These are phyloP conservation scores for Zoysia japonica DNA, from an alignment of 176 grass and related monocot genomes.

Conservation along the genomic window DNA sequence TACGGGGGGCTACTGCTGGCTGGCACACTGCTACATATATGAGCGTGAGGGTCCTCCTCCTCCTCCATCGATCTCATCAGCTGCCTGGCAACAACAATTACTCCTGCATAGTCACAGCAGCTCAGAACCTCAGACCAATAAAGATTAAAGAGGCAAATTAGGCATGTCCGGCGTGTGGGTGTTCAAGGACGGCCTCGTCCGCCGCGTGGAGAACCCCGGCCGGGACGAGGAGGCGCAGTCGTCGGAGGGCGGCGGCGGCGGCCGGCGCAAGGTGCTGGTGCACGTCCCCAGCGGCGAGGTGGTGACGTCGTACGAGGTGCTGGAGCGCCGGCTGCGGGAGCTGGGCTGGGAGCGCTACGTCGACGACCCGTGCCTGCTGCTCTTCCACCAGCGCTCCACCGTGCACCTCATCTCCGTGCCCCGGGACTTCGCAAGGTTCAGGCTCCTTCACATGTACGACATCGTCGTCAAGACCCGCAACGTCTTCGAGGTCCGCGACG, in stretches of 20 bases:
- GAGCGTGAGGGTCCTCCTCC: background rate
- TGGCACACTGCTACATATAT: background rate
- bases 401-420: conserved; percentile 83
- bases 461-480: conserved; percentile 75
- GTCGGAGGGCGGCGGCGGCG: background rate
- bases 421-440: conserved; percentile 59
- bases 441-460: conserved; percentile 76
- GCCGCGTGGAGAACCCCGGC: conserved; percentile 41
- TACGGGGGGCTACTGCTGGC: background rate
- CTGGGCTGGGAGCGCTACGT: conserved; percentile 77
- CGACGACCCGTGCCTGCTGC: conserved; percentile 62
- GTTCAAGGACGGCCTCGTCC: conserved; percentile 58
- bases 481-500: conserved; percentile 75
- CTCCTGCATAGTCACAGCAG: no score
- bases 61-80: background rate
- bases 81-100: background rate
- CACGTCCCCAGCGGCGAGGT: conserved; percentile 68
- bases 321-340: conserved; percentile 53
- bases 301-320: conserved; percentile 63
- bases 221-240: background rate
- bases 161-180: conserved; percentile 64
- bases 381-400: conserved; percentile 73
- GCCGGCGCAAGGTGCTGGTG: conserved; percentile 53
- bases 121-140: no score
- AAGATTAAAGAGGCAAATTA: no score